Evolutionary conservation across 2,329 filamentous ascomycete genomes (phyloP).

Genomic region (Monosporascus ibericus): DNA sequence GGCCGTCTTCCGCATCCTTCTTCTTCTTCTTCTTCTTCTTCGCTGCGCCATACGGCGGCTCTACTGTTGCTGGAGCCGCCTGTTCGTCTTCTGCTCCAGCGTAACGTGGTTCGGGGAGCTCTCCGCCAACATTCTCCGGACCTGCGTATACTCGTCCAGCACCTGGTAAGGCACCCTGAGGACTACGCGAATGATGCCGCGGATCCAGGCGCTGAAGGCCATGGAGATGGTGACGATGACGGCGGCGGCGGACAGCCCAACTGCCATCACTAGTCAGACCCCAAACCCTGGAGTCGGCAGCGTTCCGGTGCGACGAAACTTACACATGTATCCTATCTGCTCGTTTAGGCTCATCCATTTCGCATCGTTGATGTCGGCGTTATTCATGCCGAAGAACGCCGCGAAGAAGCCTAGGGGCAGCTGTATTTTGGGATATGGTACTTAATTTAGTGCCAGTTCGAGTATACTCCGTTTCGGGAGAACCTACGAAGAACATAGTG

Average conservation of each 20-base stretch:
- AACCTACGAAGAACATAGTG: slow-evolving; percentile 28
- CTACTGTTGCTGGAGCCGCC: too few species aligned
- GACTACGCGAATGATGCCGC: background rate
- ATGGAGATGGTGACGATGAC: slow-evolving; percentile 13
- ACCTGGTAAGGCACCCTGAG: background rate
- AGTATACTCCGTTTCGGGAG: background rate
- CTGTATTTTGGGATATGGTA: slow-evolving; percentile 8
- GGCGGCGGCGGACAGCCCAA: slow-evolving; percentile 11
- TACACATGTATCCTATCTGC: slow-evolving; percentile 18
- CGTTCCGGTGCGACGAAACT: background rate
- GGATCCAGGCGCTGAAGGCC: slow-evolving; percentile 15
- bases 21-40: too few species aligned
- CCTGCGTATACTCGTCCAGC: background rate
- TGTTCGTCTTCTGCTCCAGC: background rate
- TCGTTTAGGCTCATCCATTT: slow-evolving; percentile 9
- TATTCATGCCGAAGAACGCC: slow-evolving; percentile 34
- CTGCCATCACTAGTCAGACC: slow-evolving; percentile 2
- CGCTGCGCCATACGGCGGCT: too few species aligned
- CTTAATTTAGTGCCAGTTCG: background rate
- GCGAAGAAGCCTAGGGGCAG: slow-evolving; percentile 32
- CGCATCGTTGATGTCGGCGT: slow-evolving; percentile 14
- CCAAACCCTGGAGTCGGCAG: background rate
- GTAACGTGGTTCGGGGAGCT: background rate
- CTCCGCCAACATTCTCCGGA: background rate
- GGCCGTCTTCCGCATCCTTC: too few species aligned